A percentile compares a stretch with the other conserved stretches of the same genome.
These are phyloP conservation scores for Pterocarpus santalinus DNA, from an alignment of 306 rosid species.

Conservation along the genomic window DNA sequence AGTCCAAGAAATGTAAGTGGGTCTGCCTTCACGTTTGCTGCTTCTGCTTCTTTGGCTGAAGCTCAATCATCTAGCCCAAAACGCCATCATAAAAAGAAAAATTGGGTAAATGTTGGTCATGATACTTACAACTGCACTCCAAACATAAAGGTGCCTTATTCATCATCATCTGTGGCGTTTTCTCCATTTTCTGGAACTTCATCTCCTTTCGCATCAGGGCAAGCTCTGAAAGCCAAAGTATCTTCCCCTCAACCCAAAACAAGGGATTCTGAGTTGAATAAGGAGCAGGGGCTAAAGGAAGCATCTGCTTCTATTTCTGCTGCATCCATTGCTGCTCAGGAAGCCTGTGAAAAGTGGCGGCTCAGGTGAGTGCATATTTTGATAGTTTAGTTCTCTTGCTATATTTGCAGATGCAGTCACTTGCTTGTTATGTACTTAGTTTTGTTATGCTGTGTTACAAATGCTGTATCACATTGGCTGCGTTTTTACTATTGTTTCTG, in stretches of 20 bases:
- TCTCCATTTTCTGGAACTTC: constrained; percentile 66
- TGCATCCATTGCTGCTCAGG: constrained; percentile 69
- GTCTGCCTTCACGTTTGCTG: constrained; percentile 80
- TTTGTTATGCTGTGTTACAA: not conserved
- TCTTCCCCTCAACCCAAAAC: constrained; percentile 54
- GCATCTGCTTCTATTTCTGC: constrained; percentile 59
- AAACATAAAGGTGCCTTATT: constrained; percentile 65
- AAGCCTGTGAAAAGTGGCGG: constrained; percentile 96
- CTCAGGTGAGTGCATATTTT: constrained; percentile 68
- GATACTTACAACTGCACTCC: constrained; percentile 60
- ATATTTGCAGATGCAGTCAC: constrained; percentile 13
- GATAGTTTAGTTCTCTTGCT: constrained; percentile 31
- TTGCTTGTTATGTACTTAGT: constrained; percentile 25
- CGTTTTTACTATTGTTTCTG: constrained; percentile 31
- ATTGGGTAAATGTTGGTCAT: constrained; percentile 62
- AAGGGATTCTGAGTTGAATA: constrained; percentile 52
- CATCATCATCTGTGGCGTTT: constrained; percentile 66
- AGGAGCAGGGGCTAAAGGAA: constrained; percentile 58
- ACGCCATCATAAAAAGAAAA: constrained; percentile 71
- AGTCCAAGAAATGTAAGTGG: constrained; percentile 60
- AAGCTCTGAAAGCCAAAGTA: constrained; percentile 57
- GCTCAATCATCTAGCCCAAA: constrained; percentile 68
- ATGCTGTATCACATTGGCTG: constrained; percentile 26
- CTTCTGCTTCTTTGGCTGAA: constrained; percentile 67
- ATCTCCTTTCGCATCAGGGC: constrained; percentile 57